Evolutionary conservation across 2,329 filamentous ascomycete genomes (phyloP).

Genomic region (Cytospora piceicola): DNA sequence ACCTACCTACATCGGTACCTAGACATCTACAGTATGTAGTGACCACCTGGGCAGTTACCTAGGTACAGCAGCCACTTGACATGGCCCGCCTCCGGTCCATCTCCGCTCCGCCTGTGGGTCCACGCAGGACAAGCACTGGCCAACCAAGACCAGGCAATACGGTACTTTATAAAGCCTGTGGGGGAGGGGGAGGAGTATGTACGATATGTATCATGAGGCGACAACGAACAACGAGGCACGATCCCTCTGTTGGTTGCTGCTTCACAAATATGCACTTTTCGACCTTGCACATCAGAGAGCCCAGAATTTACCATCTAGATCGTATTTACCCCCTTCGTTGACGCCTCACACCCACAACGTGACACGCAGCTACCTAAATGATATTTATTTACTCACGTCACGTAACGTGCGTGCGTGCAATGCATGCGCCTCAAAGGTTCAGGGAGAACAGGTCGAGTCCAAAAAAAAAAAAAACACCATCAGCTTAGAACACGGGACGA

Average conservation of each 20-base stretch:
- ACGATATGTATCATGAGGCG: constrained; percentile 8
- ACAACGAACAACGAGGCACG: constrained; percentile 5
- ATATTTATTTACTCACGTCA: too few relatives aligned
- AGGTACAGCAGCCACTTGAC: constrained; percentile 14
- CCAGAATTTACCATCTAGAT: too few relatives aligned
- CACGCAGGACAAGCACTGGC: constrained; percentile 23
- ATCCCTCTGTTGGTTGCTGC: constrained; percentile 10
- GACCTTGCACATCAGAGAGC: neutral
- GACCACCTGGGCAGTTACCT: neutral
- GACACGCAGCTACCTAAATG: neutral
- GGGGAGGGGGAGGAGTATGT: constrained; percentile 1
- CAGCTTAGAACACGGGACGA: constrained; percentile 19
- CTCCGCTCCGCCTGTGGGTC: constrained; percentile 8
- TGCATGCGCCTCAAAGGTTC: neutral
- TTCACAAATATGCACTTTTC: constrained; percentile 4
- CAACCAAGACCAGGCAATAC: constrained; percentile 30
- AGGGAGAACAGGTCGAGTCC: neutral
- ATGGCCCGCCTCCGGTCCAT: constrained; percentile 14
- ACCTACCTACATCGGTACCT: neutral
- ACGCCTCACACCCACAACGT: neutral
- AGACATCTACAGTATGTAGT: too few relatives aligned
- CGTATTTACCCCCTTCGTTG: neutral
- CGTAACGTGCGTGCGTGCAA: neutral
- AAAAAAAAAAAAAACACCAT: too few relatives aligned
- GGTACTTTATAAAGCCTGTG: constrained; percentile 21